A percentile compares a stretch with the other conserved stretches of the same genome.
Conservation (phyloP, 2,329 filamentous ascomycete genomes). For the Colletotrichum gigasporum region DNA sequence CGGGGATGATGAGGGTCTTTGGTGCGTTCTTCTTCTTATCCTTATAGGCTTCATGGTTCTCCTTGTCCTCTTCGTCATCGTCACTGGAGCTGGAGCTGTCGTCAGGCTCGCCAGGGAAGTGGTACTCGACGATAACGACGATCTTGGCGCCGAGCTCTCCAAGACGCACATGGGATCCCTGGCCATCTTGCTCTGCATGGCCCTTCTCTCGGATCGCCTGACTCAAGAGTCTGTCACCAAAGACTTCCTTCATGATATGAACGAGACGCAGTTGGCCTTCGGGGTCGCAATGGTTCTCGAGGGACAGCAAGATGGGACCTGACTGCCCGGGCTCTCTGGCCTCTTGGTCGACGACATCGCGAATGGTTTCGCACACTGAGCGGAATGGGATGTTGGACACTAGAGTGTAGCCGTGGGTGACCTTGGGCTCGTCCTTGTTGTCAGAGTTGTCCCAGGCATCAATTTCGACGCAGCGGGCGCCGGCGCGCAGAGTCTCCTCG, state of each 20-base stretch:
- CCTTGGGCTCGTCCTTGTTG: slow-evolving; percentile 70
- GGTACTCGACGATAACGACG: slow-evolving; percentile 74
- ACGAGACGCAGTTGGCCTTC: slow-evolving; percentile 69
- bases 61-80: slow-evolving; percentile 55
- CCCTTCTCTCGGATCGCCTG: slow-evolving; percentile 66
- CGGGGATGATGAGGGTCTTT: slow-evolving; percentile 65
- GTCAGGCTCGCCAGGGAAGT: slow-evolving; percentile 62
- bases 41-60: slow-evolving; percentile 50
- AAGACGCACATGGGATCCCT: slow-evolving; percentile 64
- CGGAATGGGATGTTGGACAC: slow-evolving; percentile 74
- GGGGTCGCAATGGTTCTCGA: slow-evolving; percentile 73
- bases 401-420: slow-evolving; percentile 75
- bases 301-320: slow-evolving; percentile 70
- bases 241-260: slow-evolving; percentile 72
- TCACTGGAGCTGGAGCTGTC: slow-evolving; percentile 47
- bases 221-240: slow-evolving; percentile 67
- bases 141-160: slow-evolving; percentile 70
- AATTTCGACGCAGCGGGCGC: slow-evolving; percentile 77
- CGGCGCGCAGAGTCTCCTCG: slow-evolving; percentile 67
- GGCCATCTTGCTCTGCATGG: slow-evolving; percentile 61
- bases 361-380: slow-evolving; percentile 71
- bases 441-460: slow-evolving; percentile 76
- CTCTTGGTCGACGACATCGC: slow-evolving; percentile 69
- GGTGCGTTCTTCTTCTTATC: slow-evolving; percentile 60
- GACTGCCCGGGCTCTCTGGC: slow-evolving; percentile 52